phyloP scores from a whole-genome alignment of 2,329 filamentous ascomycete genomes.

The Aspergillus tanneri region DNA sequence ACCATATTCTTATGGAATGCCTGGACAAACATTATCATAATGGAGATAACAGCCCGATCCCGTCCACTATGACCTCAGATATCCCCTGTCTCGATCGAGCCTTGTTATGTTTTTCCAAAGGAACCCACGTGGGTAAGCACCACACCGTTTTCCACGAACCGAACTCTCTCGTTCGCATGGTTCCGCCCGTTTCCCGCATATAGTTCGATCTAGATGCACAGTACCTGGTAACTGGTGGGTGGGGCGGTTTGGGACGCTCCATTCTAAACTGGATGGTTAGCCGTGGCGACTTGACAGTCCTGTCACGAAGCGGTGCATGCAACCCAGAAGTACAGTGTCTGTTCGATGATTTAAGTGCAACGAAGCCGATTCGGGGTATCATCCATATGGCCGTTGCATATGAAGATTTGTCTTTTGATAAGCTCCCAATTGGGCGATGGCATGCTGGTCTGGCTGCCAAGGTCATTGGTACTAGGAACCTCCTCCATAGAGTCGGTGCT shows the following conservation, averaged over 20 bases:
- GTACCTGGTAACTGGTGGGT: constrained; percentile 1
- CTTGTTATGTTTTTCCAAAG: neutral
- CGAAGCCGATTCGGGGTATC: neutral
- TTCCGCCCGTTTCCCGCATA: no score
- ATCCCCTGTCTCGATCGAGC: neutral
- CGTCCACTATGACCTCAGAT: neutral
- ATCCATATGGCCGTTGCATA: neutral
- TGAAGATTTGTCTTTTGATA: neutral
- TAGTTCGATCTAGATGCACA: neutral
- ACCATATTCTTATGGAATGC: neutral
- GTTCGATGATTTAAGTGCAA: neutral
- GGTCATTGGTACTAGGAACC: neutral
- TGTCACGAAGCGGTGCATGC: neutral
- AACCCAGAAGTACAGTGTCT: neutral
- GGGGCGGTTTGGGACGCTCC: neutral
- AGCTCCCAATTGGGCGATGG: neutral
- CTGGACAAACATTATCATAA: neutral
- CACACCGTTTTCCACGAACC: neutral
- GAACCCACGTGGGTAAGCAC: neutral
- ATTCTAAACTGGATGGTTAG: neutral
- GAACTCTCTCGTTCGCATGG: neutral
- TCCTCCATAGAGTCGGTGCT: neutral
- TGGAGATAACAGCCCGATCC: neutral
- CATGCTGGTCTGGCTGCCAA: neutral
- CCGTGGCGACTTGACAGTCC: neutral